Evolutionary conservation across 352 stramenopile genomes (phyloP).

Genomic region (Pythium phragmiticola): DNA sequence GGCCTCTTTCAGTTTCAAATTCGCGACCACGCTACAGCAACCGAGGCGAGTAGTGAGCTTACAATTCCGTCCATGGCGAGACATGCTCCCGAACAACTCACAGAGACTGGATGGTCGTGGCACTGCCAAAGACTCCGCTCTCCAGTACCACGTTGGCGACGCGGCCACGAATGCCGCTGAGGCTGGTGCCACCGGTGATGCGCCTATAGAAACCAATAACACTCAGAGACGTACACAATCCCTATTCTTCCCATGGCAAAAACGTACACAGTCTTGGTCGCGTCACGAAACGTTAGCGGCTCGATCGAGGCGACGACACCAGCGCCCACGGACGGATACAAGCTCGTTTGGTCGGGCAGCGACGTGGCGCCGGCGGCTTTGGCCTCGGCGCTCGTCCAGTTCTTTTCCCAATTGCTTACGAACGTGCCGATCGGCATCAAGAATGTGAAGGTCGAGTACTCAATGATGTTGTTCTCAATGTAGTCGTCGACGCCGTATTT

Average conservation of each 20-base stretch:
- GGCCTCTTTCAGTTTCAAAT: conserved; percentile 45
- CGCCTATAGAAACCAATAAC: conserved; percentile 25
- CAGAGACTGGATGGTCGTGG: conserved; percentile 43
- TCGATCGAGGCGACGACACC: conserved; percentile 23
- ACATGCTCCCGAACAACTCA: conserved; percentile 18
- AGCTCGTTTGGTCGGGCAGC: conserved; percentile 17
- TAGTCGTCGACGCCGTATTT: conserved; percentile 40
- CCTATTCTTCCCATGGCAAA: too few species aligned
- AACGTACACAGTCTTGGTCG: conserved; percentile 26
- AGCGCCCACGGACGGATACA: conserved; percentile 19
- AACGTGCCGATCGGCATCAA: conserved; percentile 52
- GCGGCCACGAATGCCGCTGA: conserved; percentile 40
- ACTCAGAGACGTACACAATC: too few species aligned
- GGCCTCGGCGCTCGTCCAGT: conserved; percentile 30
- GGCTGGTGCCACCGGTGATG: conserved; percentile 49
- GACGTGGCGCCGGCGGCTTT: conserved; percentile 13
- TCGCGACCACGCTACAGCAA: conserved; percentile 41
- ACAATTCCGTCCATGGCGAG: not conserved
- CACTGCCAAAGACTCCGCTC: conserved; percentile 31
- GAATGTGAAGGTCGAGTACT: conserved; percentile 52
- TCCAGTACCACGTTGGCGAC: conserved; percentile 41
- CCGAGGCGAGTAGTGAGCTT: not conserved
- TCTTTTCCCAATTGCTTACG: conserved; percentile 46
- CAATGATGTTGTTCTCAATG: conserved; percentile 40
- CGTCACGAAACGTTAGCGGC: conserved; percentile 23